These are phyloP conservation scores for Whalleya microplaca DNA, from an alignment of 2,329 filamentous ascomycete genomes.

Conservation along the genomic window DNA sequence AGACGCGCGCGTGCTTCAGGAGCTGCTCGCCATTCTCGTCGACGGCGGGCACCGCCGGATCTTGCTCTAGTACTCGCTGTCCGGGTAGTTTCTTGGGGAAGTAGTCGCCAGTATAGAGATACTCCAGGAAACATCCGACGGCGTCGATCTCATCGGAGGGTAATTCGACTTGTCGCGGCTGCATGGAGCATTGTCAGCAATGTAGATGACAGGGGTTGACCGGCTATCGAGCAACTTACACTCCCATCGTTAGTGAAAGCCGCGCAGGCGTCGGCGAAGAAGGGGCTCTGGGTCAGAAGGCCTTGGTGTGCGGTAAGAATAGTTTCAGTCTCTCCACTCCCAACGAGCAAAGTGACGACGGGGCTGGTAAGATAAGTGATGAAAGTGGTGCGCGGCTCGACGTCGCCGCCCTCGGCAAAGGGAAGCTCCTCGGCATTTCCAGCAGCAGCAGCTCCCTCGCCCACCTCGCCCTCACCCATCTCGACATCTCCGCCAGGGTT, in stretches of 20 bases:
- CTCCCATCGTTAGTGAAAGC: constrained; percentile 64
- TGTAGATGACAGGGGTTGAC: neutral
- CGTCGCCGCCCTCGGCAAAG: constrained; percentile 43
- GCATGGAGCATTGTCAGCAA: constrained; percentile 2
- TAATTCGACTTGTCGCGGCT: constrained; percentile 72
- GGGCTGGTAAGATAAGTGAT: constrained; percentile 69
- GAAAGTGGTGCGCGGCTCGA: constrained; percentile 49
- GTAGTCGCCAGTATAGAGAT: constrained; percentile 84
- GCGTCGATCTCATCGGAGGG: constrained; percentile 70
- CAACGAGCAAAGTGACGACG: constrained; percentile 69
- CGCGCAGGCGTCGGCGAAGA: constrained; percentile 67
- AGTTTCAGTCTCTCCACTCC: constrained; percentile 60
- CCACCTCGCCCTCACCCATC: constrained; percentile 40
- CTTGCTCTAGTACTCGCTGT: constrained; percentile 69
- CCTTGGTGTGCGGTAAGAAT: constrained; percentile 79
- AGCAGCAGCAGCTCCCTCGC: constrained; percentile 30
- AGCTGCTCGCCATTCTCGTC: constrained; percentile 83
- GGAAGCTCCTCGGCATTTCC: constrained; percentile 39
- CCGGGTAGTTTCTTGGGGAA: constrained; percentile 71
- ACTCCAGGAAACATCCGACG: constrained; percentile 80
- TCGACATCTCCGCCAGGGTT: constrained; percentile 37
- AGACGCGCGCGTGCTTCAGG: constrained; percentile 85
- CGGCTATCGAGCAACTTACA: constrained; percentile 47
- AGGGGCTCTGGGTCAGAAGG: constrained; percentile 74
- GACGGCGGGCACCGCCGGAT: constrained; percentile 65